Evolutionary conservation across 257 asterid genomes (phyloP), one percentile per base, ranked within the genome.

Genomic region (Fraxinus excelsior): DNA sequence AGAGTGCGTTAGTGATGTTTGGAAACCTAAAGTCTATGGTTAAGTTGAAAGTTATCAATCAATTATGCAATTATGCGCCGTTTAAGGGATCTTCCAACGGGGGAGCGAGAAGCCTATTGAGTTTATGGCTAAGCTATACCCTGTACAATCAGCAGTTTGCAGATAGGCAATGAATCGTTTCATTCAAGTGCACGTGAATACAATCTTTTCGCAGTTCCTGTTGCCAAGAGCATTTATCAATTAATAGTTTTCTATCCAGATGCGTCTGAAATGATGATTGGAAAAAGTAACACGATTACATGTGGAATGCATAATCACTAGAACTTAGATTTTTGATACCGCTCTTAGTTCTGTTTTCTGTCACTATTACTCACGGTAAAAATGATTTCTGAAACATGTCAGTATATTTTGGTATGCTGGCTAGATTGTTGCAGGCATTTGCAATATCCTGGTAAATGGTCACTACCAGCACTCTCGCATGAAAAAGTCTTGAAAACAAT

Each of bases 401-500:
- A 16, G 58, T 14, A 16, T 46, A 46, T 46, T 46, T 16, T 46
- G 58, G 58, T 46, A 46, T 16, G 21, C 16, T 46, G 21, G 68
- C 73, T 25, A 29, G 58, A 46, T 46, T 46, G n/a, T 46, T 46
- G 58, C 32, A 62, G 75, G 65, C 72, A 75, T 75, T 78, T 75
- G 13, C 64, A 68, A 18, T 40, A 18, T 42, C 16, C 2, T 60
- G 76, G 62, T 71, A 75, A 76, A 58, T 75, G 75, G 81, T 75
- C 14, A 60, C 9, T 3, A 2, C 67, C 79, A 72, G 64, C 74
- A 34, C 58, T 44, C 19, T 28, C 40, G 62, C 73, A 46, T n/a
- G 73, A 34, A 0, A 25, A 37, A 46, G 49, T 62, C 28, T 56
- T 44, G 32, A 19, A 71, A 46, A 72, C 64, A 10, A 75, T 64